Percentiles rank a stretch among this genome's conserved stretches.
Conservation (phyloP, 108 stramenopile species). For the Nitzschia putrida region DNA sequence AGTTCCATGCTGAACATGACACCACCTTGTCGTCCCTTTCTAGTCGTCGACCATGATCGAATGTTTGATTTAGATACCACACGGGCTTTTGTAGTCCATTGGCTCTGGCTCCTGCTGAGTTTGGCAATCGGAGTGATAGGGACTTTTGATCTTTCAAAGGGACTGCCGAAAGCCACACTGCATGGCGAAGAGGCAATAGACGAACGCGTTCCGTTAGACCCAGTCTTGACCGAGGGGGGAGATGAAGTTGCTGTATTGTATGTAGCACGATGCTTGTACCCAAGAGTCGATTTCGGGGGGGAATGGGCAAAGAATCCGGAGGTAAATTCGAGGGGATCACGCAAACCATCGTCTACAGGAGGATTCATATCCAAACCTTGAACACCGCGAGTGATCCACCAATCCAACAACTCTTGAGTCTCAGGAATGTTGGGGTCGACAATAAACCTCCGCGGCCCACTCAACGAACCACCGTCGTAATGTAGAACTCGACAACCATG, state of each 20-base stretch:
- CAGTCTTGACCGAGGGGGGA: too few relatives aligned
- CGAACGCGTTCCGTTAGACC: too few relatives aligned
- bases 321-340: too few relatives aligned
- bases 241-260: too few relatives aligned
- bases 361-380: constrained; percentile 14
- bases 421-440: constrained; percentile 62
- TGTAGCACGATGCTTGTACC: too few relatives aligned
- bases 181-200: constrained; percentile 11
- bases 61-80: constrained; percentile 88
- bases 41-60: constrained; percentile 91
- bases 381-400: constrained; percentile 66
- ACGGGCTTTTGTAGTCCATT: constrained; percentile 88
- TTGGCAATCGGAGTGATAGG: constrained; percentile 83
- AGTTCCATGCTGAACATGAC: constrained; percentile 84
- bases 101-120: constrained; percentile 95
- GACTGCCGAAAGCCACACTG: too few relatives aligned
- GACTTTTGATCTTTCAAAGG: too few relatives aligned
- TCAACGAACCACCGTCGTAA: constrained; percentile 77
- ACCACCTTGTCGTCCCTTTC: constrained; percentile 93
- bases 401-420: constrained; percentile 51
- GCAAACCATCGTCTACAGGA: too few relatives aligned
- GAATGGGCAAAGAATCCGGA: too few relatives aligned
- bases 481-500: constrained; percentile 85
- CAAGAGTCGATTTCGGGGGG: too few relatives aligned
- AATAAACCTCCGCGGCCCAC: constrained; percentile 37